Percentiles rank a stretch among this genome's conserved stretches.
Conservation (phyloP, 805 yeast species). For the Schizosaccharomyces pombe region DNA sequence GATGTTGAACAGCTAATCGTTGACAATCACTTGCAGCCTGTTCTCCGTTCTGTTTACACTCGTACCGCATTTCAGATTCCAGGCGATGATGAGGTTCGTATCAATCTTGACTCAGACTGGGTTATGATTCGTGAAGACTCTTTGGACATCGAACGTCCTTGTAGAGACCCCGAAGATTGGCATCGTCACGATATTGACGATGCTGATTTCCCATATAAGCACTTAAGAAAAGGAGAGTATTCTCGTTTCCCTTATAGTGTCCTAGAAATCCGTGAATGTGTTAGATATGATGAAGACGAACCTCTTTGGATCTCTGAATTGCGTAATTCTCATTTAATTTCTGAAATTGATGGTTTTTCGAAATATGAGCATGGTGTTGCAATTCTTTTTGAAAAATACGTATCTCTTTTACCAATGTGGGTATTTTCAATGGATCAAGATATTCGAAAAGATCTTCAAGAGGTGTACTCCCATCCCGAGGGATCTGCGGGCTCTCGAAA, state of each 20-base stretch:
- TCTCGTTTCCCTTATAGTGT: constrained; percentile 27
- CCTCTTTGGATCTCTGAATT: constrained; percentile 63
- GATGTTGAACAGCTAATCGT: constrained; percentile 39
- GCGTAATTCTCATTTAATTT: constrained; percentile 59
- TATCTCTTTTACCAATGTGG: constrained; percentile 88
- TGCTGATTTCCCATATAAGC: constrained; percentile 42
- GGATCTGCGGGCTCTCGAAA: not conserved
- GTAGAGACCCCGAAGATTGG: constrained; percentile 75
- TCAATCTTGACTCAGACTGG: constrained; percentile 74
- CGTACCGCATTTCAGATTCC: constrained; percentile 96
- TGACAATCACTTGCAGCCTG: constrained; percentile 54
- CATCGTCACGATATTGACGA: constrained; percentile 74
- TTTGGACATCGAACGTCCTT: constrained; percentile 64
- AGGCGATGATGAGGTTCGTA: constrained; percentile 80
- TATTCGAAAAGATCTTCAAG: constrained; percentile 54
- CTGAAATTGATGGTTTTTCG: constrained; percentile 83
- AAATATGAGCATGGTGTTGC: constrained; percentile 87
- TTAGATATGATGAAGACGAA: constrained; percentile 11
- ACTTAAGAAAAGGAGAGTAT: constrained; percentile 67
- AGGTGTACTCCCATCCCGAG: constrained; percentile 25
- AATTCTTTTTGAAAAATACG: constrained; percentile 42
- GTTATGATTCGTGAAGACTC: constrained; percentile 79
- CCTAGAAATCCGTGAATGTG: constrained; percentile 42
- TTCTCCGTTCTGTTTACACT: constrained; percentile 63
- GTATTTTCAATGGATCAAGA: constrained; percentile 67